A percentile compares a stretch with the other conserved stretches of the same genome.
Conservation (phyloP, 257 asterid species). For the Capsicum chinense region DNA sequence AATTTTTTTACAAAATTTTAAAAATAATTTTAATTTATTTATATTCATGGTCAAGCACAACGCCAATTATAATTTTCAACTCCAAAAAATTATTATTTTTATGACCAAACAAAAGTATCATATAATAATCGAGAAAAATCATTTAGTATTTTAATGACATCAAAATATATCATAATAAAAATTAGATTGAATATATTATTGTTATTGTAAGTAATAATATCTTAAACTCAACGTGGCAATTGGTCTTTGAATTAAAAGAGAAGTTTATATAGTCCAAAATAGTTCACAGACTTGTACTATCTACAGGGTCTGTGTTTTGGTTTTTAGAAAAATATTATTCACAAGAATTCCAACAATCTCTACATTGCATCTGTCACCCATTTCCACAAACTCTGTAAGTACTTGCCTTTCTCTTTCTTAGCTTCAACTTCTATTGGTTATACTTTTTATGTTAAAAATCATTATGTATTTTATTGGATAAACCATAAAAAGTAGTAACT, state of each 20-base stretch:
- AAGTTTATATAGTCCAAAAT: background rate
- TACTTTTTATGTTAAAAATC: background rate
- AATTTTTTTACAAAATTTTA: too few relatives aligned
- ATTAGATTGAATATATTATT: too few relatives aligned
- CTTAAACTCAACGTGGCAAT: background rate
- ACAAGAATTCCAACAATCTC: background rate
- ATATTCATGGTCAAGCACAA: too few relatives aligned
- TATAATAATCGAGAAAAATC: too few relatives aligned
- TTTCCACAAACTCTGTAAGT: background rate
- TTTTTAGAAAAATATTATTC: background rate
- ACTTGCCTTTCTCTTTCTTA: background rate
- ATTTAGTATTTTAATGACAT: too few relatives aligned
- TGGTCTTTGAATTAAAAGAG: background rate
- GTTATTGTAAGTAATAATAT: background rate
- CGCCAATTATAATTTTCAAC: too few relatives aligned
- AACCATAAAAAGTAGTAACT: background rate
- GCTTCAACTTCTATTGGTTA: background rate
- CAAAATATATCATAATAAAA: too few relatives aligned
- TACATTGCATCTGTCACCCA: conserved; percentile 14
- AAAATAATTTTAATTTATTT: too few relatives aligned
- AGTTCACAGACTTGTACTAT: background rate
- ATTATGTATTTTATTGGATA: background rate
- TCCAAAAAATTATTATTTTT: too few relatives aligned
- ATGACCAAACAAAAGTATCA: too few relatives aligned
- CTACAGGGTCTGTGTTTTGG: background rate